These are phyloP conservation scores for Colletotrichum graminicola DNA, from an alignment of 2,329 filamentous ascomycete genomes.

Conservation along the genomic window DNA sequence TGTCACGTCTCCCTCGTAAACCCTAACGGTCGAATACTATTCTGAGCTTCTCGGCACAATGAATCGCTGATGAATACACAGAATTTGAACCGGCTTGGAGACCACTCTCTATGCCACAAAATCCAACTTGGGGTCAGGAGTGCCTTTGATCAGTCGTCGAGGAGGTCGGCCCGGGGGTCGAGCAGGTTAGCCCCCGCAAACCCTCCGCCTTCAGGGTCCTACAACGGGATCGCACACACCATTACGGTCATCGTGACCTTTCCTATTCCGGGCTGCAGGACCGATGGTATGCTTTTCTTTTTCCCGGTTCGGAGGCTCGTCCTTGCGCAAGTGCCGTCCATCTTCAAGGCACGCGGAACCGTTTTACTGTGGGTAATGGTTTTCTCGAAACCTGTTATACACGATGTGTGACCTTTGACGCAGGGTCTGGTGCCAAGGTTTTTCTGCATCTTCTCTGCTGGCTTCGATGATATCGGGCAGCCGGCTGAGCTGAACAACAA, in stretches of 20 bases:
- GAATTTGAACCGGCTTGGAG: constrained; percentile 16
- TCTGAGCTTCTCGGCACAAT: not conserved
- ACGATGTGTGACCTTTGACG: constrained; percentile 88
- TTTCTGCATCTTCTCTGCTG: constrained; percentile 90
- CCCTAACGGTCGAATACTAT: constrained; percentile 1
- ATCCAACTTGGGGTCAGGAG: constrained; percentile 2
- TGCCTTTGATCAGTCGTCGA: constrained; percentile 22
- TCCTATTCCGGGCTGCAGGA: constrained; percentile 82
- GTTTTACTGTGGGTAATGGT: constrained; percentile 91
- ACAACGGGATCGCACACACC: constrained; percentile 64
- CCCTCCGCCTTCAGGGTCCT: constrained; percentile 34
- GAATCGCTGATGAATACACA: constrained; percentile 16
- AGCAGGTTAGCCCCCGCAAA: constrained; percentile 21
- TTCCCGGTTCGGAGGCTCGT: constrained; percentile 86
- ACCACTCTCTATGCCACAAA: constrained; percentile 9
- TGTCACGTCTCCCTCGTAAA: constrained; percentile 31
- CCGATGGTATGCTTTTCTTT: constrained; percentile 71
- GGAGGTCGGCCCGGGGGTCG: constrained; percentile 19
- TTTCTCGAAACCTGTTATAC: constrained; percentile 94
- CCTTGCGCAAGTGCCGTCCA: constrained; percentile 93
- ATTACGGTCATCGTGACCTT: constrained; percentile 84
- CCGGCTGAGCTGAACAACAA: constrained; percentile 82
- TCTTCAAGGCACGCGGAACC: constrained; percentile 89
- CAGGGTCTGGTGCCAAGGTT: constrained; percentile 87
- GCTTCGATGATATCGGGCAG: constrained; percentile 82